Conservation (phyloP, 192 early-diverging fungal species). For the Podochytrium sp. region DNA sequence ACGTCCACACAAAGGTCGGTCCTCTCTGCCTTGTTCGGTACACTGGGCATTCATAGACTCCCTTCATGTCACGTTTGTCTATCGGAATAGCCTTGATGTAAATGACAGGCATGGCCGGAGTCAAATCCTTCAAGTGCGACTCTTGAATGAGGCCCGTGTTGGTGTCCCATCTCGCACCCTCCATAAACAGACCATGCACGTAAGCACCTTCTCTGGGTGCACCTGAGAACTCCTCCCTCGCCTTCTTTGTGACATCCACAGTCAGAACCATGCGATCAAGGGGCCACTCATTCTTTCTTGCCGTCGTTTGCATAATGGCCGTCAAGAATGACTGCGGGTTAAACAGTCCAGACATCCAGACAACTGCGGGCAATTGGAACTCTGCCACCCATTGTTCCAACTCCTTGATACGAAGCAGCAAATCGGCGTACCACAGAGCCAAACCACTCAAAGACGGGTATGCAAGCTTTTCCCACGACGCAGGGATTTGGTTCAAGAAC, state of each 20-base stretch:
- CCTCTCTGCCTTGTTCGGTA: conserved; percentile 65
- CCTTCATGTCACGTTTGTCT: conserved; percentile 69
- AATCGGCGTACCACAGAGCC: conserved; percentile 62
- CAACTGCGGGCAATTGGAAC: conserved; percentile 64
- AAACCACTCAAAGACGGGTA: conserved; percentile 65
- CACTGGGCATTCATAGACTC: conserved; percentile 69
- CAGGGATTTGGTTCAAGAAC: conserved; percentile 63
- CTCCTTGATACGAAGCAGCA: conserved; percentile 67
- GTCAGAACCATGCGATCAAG: conserved; percentile 66
- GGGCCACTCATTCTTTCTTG: conserved; percentile 69
- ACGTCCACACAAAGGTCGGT: conserved; percentile 70
- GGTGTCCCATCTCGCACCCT: conserved; percentile 71
- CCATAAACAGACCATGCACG: conserved; percentile 68
- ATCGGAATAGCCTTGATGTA: conserved; percentile 68
- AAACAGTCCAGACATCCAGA: conserved; percentile 66
- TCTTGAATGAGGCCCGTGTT: conserved; percentile 68
- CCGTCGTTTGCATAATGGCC: conserved; percentile 73
- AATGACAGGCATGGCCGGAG: conserved; percentile 68
- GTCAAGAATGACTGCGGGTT: conserved; percentile 75
- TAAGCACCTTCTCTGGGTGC: conserved; percentile 68
- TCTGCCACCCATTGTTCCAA: conserved; percentile 68
- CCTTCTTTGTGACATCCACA: conserved; percentile 69
- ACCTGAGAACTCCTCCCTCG: conserved; percentile 62
- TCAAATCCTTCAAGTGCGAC: conserved; percentile 63
- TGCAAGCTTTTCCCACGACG: conserved; percentile 65